Evolutionary conservation across 73 alveolate species (phyloP).

Genomic region (Paramecium sexaurelia): DNA sequence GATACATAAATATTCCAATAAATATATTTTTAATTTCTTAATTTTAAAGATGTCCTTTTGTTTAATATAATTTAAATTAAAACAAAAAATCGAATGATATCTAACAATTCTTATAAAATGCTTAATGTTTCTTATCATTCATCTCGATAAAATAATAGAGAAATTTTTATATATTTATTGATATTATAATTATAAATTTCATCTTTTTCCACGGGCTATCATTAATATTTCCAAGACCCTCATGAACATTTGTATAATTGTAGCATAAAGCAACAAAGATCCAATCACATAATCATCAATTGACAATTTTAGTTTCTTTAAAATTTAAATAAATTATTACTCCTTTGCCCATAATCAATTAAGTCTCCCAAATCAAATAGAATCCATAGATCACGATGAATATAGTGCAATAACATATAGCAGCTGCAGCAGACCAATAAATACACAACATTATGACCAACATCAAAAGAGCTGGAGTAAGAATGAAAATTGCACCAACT

Average conservation of each 20-base stretch:
- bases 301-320: background rate
- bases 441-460: background rate
- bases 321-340: background rate
- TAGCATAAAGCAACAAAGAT: background rate
- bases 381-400: background rate
- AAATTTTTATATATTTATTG: background rate
- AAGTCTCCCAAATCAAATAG: background rate
- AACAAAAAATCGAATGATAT: background rate
- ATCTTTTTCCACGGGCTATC: background rate
- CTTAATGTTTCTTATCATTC: background rate
- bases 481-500: background rate
- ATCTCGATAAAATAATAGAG: background rate
- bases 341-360: background rate
- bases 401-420: background rate
- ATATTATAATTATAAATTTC: background rate
- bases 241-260: background rate
- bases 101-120: background rate
- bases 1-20: constrained; percentile 39
- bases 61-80: background rate
- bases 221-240: background rate
- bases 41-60: background rate
- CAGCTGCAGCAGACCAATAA: background rate
- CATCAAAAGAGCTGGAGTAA: background rate
- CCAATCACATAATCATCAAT: background rate
- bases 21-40: background rate